phyloP scores from a whole-genome alignment of 495 filamentous ascomycete species.

The Lophiotrema nucula region DNA sequence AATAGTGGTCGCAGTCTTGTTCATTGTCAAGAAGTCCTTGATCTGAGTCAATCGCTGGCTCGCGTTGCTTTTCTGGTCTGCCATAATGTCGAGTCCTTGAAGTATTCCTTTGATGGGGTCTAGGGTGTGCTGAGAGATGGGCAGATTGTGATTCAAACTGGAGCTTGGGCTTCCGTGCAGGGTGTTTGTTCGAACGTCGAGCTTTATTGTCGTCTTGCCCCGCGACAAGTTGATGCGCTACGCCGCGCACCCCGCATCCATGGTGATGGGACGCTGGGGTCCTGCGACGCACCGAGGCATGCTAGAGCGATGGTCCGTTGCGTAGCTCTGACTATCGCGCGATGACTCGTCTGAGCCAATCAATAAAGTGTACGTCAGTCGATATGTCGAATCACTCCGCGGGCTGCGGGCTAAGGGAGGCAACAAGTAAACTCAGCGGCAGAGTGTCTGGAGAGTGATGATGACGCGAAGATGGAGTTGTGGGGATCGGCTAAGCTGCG shows the following conservation, averaged over 20 bases:
- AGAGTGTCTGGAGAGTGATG: too few relatives aligned
- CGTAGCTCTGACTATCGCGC: constrained; percentile 2
- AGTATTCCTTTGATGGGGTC: too few relatives aligned
- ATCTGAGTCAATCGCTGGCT: constrained; percentile 42
- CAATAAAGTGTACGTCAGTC: background rate
- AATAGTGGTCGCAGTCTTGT: constrained; percentile 46
- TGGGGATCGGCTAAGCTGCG: too few relatives aligned
- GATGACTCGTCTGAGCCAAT: constrained; percentile 17
- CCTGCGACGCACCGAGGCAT: constrained; percentile 18
- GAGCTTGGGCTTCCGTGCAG: background rate
- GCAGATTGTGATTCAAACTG: background rate
- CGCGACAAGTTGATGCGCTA: too few relatives aligned
- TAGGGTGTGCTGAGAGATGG: background rate
- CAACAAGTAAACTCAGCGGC: too few relatives aligned
- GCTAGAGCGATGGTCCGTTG: background rate
- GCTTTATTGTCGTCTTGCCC: background rate
- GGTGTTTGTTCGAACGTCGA: background rate
- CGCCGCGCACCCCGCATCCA: constrained; percentile 15
- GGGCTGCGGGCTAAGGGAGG: too few relatives aligned
- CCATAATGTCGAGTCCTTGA: too few relatives aligned
- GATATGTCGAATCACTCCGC: background rate
- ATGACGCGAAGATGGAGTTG: too few relatives aligned
- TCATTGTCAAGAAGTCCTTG: constrained; percentile 45
- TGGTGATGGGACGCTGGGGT: too few relatives aligned
- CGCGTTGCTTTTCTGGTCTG: constrained; percentile 22